Conservation (phyloP, 345 rosid genomes). For the Psidium friedrichsthalianum region DNA sequence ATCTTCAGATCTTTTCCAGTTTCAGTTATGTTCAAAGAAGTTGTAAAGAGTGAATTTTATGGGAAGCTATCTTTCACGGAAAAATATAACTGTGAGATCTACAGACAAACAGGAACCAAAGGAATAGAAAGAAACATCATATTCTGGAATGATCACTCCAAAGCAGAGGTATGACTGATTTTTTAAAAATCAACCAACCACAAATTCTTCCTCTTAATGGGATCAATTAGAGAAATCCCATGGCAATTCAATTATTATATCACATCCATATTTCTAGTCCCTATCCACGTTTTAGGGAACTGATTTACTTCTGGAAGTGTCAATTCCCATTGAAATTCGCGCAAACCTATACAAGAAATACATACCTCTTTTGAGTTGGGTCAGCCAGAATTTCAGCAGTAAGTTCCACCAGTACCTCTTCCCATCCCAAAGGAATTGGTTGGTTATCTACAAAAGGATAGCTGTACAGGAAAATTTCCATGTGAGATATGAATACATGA, state of each 20-base stretch:
- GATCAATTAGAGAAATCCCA: not conserved
- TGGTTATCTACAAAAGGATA: constrained; percentile 57
- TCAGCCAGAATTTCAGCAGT: constrained; percentile 44
- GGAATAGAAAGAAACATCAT: not conserved
- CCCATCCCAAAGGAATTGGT: constrained; percentile 58
- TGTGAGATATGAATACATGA: not conserved
- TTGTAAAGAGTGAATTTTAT: not conserved
- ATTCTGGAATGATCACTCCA: not conserved
- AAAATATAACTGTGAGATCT: not conserved
- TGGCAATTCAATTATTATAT: not conserved
- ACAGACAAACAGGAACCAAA: not conserved
- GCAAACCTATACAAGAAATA: not conserved
- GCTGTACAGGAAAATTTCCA: constrained; percentile 16
- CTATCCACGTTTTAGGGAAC: not conserved
- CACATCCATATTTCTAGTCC: not conserved
- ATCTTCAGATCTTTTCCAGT: not conserved
- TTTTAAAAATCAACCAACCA: not conserved
- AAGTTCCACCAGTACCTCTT: constrained; percentile 41
- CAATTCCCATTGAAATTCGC: not conserved
- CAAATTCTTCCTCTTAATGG: not conserved
- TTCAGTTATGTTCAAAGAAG: not conserved
- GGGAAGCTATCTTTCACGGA: not conserved
- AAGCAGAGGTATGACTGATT: not conserved
- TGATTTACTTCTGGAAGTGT: not conserved
- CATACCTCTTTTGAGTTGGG: constrained; percentile 45